Evolutionary conservation across 306 rosid species (phyloP), one percentile per base, ranked within the genome.

Genomic region (Quercus parvula): DNA sequence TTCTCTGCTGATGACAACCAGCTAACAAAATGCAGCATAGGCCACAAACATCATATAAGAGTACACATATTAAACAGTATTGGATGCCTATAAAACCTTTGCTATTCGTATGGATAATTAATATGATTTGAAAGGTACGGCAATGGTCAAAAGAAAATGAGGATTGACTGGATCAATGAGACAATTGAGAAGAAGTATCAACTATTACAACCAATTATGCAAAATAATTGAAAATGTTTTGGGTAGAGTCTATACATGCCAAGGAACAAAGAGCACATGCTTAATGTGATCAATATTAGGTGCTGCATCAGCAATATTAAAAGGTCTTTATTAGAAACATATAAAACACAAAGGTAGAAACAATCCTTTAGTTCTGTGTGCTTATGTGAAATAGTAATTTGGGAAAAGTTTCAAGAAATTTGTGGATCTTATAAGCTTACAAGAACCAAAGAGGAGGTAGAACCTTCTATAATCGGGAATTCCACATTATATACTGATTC

Each of bases 381-480:
- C 54, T 46, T 12, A 46, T 2, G 54, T 9, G 54, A 46, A 46
- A 46, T 46, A 46, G 4, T 46, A 46, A 46, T 59, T 57, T 22
- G 31, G 6, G 30, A 8, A 59, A 64, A 30, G 11, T 14, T 28
- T 30, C 70, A 15, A 64, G 44, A 64, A 28, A 18, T 33, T 63
- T 30, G 12, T 31, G 24, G 15, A 31, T 66, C 38, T 35, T 31
- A 33, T 35, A 67, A 33, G 71, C 71, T 67, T 31, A 33, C 25
- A 25, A 41, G 18, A 70, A 22, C 70, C 74, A 66, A 38, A 76
- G 67, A 70, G 72, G 74, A 81, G 44, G 7, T 13, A 78, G 74
- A 79, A 94, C 97, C 98, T 94, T 91, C 97, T 91, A 76, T 94
- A 94, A 83, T 94, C 98, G 31, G 97, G 97, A 88, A 94, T 94